A percentile compares a stretch with the other conserved stretches of the same genome.
Conservation (phyloP, 2,329 filamentous ascomycete genomes). For the Fusarium proliferatum region DNA sequence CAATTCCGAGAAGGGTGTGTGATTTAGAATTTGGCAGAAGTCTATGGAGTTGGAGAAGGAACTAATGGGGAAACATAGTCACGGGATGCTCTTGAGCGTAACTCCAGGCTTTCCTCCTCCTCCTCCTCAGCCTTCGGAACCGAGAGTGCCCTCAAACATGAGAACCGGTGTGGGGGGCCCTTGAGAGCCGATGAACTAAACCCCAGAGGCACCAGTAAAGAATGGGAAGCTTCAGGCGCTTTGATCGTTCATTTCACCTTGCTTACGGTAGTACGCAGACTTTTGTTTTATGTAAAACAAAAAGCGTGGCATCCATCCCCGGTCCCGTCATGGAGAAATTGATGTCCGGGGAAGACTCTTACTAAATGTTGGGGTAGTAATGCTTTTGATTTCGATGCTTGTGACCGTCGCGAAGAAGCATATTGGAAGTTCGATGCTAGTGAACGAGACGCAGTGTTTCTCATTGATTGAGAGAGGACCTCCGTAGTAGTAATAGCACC, state of each 20-base stretch:
- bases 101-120: not conserved
- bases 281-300: not conserved
- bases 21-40: not conserved
- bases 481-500: not conserved
- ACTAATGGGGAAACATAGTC: not conserved
- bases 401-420: not conserved
- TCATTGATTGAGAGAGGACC: not conserved
- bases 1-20: not conserved
- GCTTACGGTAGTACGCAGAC: not conserved
- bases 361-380: conserved; percentile 17
- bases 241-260: conserved; percentile 2
- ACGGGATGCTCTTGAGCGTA: not conserved
- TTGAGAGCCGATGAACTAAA: conserved; percentile 22
- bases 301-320: not conserved
- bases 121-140: conserved; percentile 20
- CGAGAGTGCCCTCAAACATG: not conserved
- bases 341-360: conserved; percentile 17
- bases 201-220: conserved; percentile 9
- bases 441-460: not conserved
- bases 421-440: not conserved
- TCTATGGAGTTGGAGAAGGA: not conserved
- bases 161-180: conserved; percentile 18
- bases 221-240: conserved; percentile 32
- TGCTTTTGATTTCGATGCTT: not conserved
- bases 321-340: conserved; percentile 10